These are phyloP conservation scores for Mycena sanguinolenta DNA, from an alignment of 768 basidiomycete genomes.

Conservation along the genomic window DNA sequence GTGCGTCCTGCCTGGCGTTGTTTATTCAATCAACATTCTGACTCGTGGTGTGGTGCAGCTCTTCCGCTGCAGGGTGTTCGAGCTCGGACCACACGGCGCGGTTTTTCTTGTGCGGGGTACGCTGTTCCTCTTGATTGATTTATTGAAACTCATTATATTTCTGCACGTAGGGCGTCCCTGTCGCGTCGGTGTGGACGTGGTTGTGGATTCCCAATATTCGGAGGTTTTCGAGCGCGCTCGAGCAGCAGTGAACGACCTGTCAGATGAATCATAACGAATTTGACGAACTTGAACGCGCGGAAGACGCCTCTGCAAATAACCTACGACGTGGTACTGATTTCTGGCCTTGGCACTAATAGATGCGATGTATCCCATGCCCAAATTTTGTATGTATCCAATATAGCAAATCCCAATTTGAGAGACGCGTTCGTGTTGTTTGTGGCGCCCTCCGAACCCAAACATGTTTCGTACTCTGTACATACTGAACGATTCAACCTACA, in stretches of 20 bases:
- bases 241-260: not conserved
- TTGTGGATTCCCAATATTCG: conserved; percentile 17
- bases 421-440: conserved; percentile 16
- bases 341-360: too few relatives aligned
- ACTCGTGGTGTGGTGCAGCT: not conserved
- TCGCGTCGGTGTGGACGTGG: conserved; percentile 29
- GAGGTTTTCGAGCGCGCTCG: not conserved
- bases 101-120: conserved; percentile 13
- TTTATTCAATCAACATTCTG: not conserved
- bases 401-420: not conserved
- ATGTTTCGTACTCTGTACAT: not conserved
- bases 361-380: too few relatives aligned
- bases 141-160: not conserved
- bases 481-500: not conserved
- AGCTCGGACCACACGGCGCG: conserved; percentile 8
- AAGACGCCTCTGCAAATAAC: too few relatives aligned
- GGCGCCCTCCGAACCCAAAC: not conserved
- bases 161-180: conserved; percentile 19
- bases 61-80: not conserved
- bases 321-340: too few relatives aligned
- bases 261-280: too few relatives aligned
- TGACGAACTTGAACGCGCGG: too few relatives aligned
- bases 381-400: not conserved
- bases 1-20: not conserved
- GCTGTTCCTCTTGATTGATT: not conserved